Base-by-base conservation (phyloP, 2,329 filamentous ascomycete species). In the Ophiostoma sp. region DNA sequence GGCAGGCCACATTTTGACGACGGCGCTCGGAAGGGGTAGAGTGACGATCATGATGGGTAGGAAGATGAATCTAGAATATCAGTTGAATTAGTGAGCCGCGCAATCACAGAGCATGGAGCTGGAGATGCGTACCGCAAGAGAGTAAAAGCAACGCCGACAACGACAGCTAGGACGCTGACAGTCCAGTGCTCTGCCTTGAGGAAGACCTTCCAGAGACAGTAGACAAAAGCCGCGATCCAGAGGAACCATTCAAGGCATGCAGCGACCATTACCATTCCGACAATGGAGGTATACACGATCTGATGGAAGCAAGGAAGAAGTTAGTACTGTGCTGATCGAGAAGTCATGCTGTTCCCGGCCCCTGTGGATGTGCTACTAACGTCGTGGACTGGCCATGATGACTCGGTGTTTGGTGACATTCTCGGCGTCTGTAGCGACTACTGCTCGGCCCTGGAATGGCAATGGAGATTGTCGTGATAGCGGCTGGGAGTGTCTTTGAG, bases 31-130 rank as follows among this genome's bases (percentile, higher is more conserved):
- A 2, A 98, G 83, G 0, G 94, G 94, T 4, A 98, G 83, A 0
- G 94, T 98, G 67, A 97, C 93, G 31, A 97, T 80, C 93, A 98
- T 97, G 74, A 97, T 91, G 0, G 94, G 94, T 36, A 98, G 83
- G 79, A 97, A 98, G 52, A 96, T 90, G 69, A 85, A 84, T 36
- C 60, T 64, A 33, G 33, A 20, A 23, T n/a, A 23, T 76, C 93
- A 95, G 74, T 60, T 15, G 2, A 4, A 10, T 6, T n/a, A 2
- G 52, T 57, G n/a, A 57, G n/a, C n/a, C 23, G 10, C 27, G 44
- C 44, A 48, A 48, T n/a, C 17, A 8, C 20, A 1, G 44, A n/a
- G n/a, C 6, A 20, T n/a, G 44, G 17, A 85, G 23, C 35, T 8
- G 94, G 6, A 31, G 17, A 20, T 17, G 15, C 60, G 1, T 64